Base-by-base conservation (phyloP, 2,329 filamentous ascomycete species). In the Fusarium pseudonygamai region DNA sequence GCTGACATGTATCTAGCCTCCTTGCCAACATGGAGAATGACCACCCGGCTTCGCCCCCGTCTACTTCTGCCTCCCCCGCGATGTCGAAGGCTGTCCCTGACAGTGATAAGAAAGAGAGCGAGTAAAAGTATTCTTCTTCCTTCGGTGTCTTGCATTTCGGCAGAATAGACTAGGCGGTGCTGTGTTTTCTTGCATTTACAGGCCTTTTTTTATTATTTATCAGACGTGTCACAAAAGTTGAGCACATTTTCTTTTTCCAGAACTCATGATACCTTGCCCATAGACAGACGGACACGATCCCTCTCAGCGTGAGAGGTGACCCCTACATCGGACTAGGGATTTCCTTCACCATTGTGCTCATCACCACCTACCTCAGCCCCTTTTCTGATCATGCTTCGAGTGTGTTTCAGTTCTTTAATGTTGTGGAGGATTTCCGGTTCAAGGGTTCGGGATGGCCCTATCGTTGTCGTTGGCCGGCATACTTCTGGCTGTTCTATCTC, bases 21-120 rank as follows among this genome's bases (percentile, higher is more conserved):
- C 84, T 91, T 71, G 89, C 88, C 78, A 89, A 85, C 78, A 88
- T 87, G 89, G 91, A 89, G 78, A 87, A 86, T 76, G 89, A 90
- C 80, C 87, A 88, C 83, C 91, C 87, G 69, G 87, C 89, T 78
- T 94, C 93, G 76, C 92, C 93, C 78, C 91, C 92, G 63, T 92
- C 91, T 69, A 88, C 90, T 55, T 85, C 90, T 72, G 90, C 89
- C 64, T 93, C 92, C 61, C 92, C 92, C 53, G 88, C 89, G 66
- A 81, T 92, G 79, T 84, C 90, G 73, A 93, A 93, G 84, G 87
- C 86, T 71, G 87, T 86, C 71, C 87, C 88, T 71, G 88, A 88
- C 79, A 84, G 80, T 68, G 87, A 84, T 77, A 90, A 90, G 82
- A 87, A 87, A 82, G 85, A 84, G 78, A 83, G 84, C 81, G 85